Base-by-base conservation (phyloP, 805 yeast genomes). In the Spathaspora sp. region DNA sequence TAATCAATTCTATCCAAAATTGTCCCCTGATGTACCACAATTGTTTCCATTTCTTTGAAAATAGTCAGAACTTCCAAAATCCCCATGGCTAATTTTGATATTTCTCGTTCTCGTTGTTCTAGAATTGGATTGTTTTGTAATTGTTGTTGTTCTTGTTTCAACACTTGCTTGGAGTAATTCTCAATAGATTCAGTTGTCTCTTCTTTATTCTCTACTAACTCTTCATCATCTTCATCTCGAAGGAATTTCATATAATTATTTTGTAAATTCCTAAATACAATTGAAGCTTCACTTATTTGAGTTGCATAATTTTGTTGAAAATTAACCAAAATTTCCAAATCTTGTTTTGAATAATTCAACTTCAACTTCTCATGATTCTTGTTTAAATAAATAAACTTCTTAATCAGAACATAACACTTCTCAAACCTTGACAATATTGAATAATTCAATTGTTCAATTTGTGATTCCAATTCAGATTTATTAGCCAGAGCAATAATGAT, bases 21-120 rank as follows among this genome's bases (percentile, higher is more conserved):
- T 0, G 97, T 89, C 1, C 99, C 99, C 69, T 94, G 99, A 62
- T 94, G 98, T 51, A 94, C 87, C 43, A 94, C 89, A 78, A 94
- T 76, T 39, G 84, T 82, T 62, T 96, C 97, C 80, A 94, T 81
- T 62, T 94, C 98, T 64, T 87, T 87, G 73, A 94, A 94, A 44
- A 94, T 93, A 1, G 93, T 89, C 29, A 96, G 87, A 1, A 94
- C 89, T 65, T 94, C 99, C 42, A 93, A 73, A 44, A 94, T 96
- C 48, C 97, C 97, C 75, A 89, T 89, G 3, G 99, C 98, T 49
- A 94, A 78, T 57, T 87, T 87, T 31, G 87, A 87, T 49, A 94
- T 94, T 62, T 93, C 99, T 49, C 84, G 81, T 62, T 94, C 99
- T 49, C 99, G 77, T 58, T 87, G 89, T 50, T 82, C 79, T 38